Evolutionary conservation across 345 rosid species (phyloP), one percentile per base, ranked within the genome.

Genomic region (Excoecaria agallocha): DNA sequence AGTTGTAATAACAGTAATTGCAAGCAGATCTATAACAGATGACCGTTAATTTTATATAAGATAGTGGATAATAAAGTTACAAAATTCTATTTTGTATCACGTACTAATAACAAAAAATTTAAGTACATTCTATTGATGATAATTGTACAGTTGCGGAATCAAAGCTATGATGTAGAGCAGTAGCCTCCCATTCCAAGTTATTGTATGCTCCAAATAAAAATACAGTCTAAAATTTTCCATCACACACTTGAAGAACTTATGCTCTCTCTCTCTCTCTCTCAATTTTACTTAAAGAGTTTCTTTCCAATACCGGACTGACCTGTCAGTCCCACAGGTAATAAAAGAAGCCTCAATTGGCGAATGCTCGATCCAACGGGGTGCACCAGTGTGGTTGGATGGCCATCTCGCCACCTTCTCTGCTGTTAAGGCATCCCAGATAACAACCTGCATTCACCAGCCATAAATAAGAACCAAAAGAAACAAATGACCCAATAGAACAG

Each of bases 351-450:
- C 98, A 3, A 68, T 74, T 5, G 98, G 93, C 0, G 96, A 91
- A 82, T 89, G 94, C 63, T 89, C 96, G 1, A 93, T 85, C 96
- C 94, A 93, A 3, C 93, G 88, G 0, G 98, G 91, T n/a, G 88
- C 75, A 57, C 96, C 89, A 12, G 74, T 80, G 74, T 91, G 98
- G 84, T 79, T 90, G 3, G 94, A 89, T 37, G 93, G 86, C 93
- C 87, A 91, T 74, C 73, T 89, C 74, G 94, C 91, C 73, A 93
- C 93, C 70, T 73, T 88, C 57, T 91, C 96, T 61, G 90, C 75
- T 8, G 91, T 88, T 78, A 88, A 77, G 24, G 93, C 94, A 78
- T 93, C 96, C 98, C 98, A 93, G 1, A 86, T 77, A 58, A 89
- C 88, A 12, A 91, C 84, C 87, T 93, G 93, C 71, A 79, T 74